Conservation (phyloP, 2,329 filamentous ascomycete genomes). For the Fusarium napiforme region DNA sequence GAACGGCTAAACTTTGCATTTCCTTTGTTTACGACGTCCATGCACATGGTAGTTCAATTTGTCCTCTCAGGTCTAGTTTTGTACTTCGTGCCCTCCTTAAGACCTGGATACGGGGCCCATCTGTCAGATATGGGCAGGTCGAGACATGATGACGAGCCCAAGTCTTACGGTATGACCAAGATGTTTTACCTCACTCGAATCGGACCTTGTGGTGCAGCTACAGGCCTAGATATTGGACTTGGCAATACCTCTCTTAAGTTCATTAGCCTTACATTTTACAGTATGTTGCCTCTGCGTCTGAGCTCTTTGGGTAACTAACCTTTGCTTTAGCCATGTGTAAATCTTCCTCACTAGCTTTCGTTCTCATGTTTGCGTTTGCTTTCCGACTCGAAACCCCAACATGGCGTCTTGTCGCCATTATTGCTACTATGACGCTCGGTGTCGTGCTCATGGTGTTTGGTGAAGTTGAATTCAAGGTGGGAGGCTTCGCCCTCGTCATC, state of each 20-base stretch:
- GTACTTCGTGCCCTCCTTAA: slow-evolving; percentile 82
- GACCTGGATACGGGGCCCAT: slow-evolving; percentile 66
- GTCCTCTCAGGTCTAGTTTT: slow-evolving; percentile 79
- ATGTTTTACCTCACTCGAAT: slow-evolving; percentile 93
- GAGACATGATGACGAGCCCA: slow-evolving; percentile 64
- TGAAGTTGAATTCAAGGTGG: slow-evolving; percentile 86
- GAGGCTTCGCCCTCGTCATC: slow-evolving; percentile 93
- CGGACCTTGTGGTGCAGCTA: slow-evolving; percentile 90
- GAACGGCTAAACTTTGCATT: slow-evolving; percentile 90
- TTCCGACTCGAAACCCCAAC: slow-evolving; percentile 92
- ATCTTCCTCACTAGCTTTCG: slow-evolving; percentile 94
- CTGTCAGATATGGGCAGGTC: slow-evolving; percentile 62
- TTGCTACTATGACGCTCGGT: slow-evolving; percentile 89
- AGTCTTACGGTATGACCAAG: slow-evolving; percentile 78
- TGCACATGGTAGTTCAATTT: slow-evolving; percentile 98
- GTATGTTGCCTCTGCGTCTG: slow-evolving; percentile 56
- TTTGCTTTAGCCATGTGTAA: slow-evolving; percentile 86
- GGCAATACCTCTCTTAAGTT: slow-evolving; percentile 97
- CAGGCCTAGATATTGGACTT: slow-evolving; percentile 93
- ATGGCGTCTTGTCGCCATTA: slow-evolving; percentile 85
- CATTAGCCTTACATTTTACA: slow-evolving; percentile 97
- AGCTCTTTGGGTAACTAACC: background rate
- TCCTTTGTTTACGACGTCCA: slow-evolving; percentile 91
- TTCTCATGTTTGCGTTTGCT: slow-evolving; percentile 92
- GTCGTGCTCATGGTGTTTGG: slow-evolving; percentile 99